Base-by-base conservation (phyloP, 495 filamentous ascomycete genomes). In the Aspergillus taichungensis region DNA sequence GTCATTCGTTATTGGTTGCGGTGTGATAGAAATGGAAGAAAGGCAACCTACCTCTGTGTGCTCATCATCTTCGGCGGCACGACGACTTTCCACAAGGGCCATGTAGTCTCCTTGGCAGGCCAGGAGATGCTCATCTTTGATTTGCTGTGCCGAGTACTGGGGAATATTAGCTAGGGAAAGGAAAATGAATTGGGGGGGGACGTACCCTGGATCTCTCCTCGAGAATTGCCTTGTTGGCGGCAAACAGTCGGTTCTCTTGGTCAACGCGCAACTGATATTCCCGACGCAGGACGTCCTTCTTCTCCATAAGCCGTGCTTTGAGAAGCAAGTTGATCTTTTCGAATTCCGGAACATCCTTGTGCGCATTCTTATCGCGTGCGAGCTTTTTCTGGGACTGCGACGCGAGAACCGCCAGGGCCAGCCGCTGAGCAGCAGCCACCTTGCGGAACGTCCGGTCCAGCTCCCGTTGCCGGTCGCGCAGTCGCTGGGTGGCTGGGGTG, bases 51-150 rank as follows among this genome's bases (percentile, higher is more conserved):
- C 68, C 56, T 73, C 69, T 6, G 69, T 73, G 43, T 73, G 69
- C 40, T 73, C 67, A 45, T 73, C 69, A 42, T 73, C 69, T 41
- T 71, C 69, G 4, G 65, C 69, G n/a, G 60, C 64, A 28, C 59
- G 60, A 12, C 57, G 63, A 13, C 66, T 64, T 45, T 56, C 49
- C 27, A 71, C 61, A 36, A 69, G 50, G 5, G 58, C 54, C 62
- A 73, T 71, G 42, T 65, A 66, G 6, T 67, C 67, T 14, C 69
- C 69, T 24, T 63, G 59, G 11, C 60, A 61, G 3, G 67, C 60
- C 36, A 56, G 47, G 10, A 67, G 52, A 51, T 65, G 62, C 31
- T 73, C 69, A 1, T 67, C 62, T 42, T 64, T 51, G 11, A 69
- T 60, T 31, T 67, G 42, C 31, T 45, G 29, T 54, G 54, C 42